These are phyloP conservation scores for Trichophaea hybrida DNA, from an alignment of 2,329 filamentous ascomycete genomes.

Conservation along the genomic window DNA sequence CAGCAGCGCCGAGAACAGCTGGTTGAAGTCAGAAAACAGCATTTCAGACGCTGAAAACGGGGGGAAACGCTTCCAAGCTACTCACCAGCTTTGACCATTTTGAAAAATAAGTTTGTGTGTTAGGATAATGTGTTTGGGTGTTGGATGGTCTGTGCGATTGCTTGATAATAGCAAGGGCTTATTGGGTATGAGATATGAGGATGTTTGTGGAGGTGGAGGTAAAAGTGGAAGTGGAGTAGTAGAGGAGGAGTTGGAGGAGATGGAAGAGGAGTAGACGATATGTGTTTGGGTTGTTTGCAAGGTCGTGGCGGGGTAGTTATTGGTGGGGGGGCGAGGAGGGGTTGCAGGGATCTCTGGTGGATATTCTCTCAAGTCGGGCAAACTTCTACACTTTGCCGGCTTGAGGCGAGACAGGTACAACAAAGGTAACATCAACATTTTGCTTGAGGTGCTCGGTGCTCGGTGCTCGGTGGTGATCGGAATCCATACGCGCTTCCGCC, in stretches of 20 bases:
- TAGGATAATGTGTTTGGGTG: no score
- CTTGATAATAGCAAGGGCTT: not conserved
- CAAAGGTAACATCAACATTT: not conserved
- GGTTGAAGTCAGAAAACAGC: constrained; percentile 1
- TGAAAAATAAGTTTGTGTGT: constrained; percentile 16
- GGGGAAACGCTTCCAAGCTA: not conserved
- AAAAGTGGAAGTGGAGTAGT: no score
- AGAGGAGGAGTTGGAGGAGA: not conserved
- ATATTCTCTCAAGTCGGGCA: constrained; percentile 16
- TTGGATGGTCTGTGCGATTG: no score
- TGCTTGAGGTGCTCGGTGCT: no score
- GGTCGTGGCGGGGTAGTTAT: not conserved
- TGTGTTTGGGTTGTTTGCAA: not conserved
- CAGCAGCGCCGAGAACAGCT: constrained; percentile 86
- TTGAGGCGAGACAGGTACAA: not conserved
- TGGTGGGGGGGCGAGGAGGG: not conserved
- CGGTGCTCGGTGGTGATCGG: no score
- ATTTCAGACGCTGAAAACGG: no score
- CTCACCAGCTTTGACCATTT: constrained; percentile 47
- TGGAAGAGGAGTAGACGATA: not conserved
- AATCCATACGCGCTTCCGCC: no score
- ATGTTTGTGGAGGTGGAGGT: not conserved
- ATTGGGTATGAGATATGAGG: not conserved
- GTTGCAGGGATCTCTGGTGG: constrained; percentile 2
- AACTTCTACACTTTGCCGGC: constrained; percentile 10